Evolutionary conservation across 257 asterid genomes (phyloP).

Genomic region (Verbena officinalis): DNA sequence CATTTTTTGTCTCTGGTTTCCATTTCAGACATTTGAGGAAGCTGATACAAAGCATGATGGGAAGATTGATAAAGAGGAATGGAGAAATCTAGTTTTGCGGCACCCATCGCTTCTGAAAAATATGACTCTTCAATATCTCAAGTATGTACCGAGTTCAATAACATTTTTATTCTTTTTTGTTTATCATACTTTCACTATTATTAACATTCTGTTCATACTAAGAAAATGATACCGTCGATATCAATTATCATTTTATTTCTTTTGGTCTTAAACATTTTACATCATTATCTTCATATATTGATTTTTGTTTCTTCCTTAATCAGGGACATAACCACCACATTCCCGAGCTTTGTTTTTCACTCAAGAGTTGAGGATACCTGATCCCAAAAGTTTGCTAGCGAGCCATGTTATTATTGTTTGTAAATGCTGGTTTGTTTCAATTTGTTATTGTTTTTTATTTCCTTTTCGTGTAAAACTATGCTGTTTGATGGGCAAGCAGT

Average conservation of each 20-base stretch:
- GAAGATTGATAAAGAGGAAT: slow-evolving; percentile 90
- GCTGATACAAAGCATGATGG: slow-evolving; percentile 98
- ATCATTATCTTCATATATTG: not conserved
- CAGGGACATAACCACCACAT: slow-evolving; percentile 65
- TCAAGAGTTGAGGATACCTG: slow-evolving; percentile 94
- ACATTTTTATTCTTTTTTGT: not conserved
- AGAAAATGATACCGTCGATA: not conserved
- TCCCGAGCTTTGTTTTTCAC: slow-evolving; percentile 94
- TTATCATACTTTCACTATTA: not conserved
- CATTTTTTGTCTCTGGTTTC: slow-evolving; percentile 15
- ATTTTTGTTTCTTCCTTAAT: slow-evolving; percentile 10
- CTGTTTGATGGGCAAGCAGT: not conserved
- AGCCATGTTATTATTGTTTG: slow-evolving; percentile 23
- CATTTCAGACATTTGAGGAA: slow-evolving; percentile 89
- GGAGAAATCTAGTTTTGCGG: slow-evolving; percentile 85
- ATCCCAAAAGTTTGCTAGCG: slow-evolving; percentile 27
- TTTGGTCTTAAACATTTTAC: not conserved
- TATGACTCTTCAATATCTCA: slow-evolving; percentile 97
- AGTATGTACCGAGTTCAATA: slow-evolving; percentile 45
- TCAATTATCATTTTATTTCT: not conserved
- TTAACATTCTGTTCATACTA: not conserved
- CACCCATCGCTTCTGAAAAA: slow-evolving; percentile 95
- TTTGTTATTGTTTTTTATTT: slow-evolving; percentile 8
- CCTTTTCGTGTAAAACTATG: slow-evolving; percentile 6
- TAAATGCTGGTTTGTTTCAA: slow-evolving; percentile 27